Base-by-base conservation (phyloP, 352 stramenopile genomes). In the Phytophthora pini region DNA sequence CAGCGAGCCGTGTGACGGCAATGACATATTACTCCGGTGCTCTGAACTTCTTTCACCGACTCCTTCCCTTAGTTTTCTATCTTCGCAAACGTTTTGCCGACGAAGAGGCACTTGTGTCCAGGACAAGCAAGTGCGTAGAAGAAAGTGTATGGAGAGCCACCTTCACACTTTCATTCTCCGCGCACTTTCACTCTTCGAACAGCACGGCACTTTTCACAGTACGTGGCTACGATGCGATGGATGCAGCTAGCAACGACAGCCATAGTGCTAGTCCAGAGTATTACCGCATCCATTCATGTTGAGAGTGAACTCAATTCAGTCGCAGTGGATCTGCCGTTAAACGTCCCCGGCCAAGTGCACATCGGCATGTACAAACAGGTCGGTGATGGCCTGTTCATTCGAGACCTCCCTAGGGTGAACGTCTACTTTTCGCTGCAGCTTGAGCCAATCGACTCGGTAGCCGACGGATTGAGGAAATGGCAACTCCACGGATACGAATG, bases 401-500 rank as follows among this genome's bases (percentile, higher is more conserved):
- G 74, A 49, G 56, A 74, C 3, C 43, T 85, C 5, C 50, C 59
- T 8, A 48, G 62, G n/a, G 41, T 70, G 11, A 56, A 48, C 32
- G 58, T 70, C n/a, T 76, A 74, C 39, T 84, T 85, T 44, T 79
- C 74, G n/a, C 53, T 87, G 11, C 54, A 60, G 6, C 43, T 29
- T 22, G 8, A 55, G 27, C 8, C 47, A 11, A 29, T 17, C 10
- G 48, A 54, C 8, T 36, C 31, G 31, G 31, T 36, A 36, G 31
- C 13, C 26, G 20, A 61, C 10, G 17, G 60, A 36, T 39, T 46
- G 17, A 46, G 48, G 46, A 52, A 49, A 17, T 88, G 79, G 79
- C 32, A 60, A n/a, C 68, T 88, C n/a, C 57, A 67, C 15, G 79
- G 76, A 11, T 86, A 72, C 54, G 40, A 80, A 39, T 88, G 79